Evolutionary conservation across 192 early-diverging fungal genomes (phyloP).

Genomic region (Coemansia sp.): DNA sequence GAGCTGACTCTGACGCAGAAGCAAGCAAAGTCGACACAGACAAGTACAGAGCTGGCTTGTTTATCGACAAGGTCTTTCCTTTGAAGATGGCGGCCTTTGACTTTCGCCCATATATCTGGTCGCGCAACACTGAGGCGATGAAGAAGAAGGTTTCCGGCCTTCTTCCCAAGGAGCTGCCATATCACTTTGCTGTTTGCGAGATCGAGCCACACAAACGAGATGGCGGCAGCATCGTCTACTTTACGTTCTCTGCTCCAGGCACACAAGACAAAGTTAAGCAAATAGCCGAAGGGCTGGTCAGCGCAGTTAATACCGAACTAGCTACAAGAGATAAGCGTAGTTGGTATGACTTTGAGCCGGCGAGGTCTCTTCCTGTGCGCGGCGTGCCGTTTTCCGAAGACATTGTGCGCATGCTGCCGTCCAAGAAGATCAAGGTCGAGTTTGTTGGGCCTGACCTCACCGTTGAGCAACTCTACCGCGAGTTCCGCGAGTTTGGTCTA

Average conservation of each 20-base stretch:
- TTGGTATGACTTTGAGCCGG: slow-evolving; percentile 67
- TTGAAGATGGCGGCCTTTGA: slow-evolving; percentile 50
- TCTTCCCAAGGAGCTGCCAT: slow-evolving; percentile 37
- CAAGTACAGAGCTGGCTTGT: slow-evolving; percentile 49
- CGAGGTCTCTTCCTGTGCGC: slow-evolving; percentile 67
- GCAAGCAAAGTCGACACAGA: neutral
- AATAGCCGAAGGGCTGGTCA: slow-evolving; percentile 27
- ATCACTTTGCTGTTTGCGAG: slow-evolving; percentile 25
- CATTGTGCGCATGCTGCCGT: slow-evolving; percentile 57
- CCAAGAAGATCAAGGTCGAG: slow-evolving; percentile 64
- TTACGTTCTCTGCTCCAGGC: slow-evolving; percentile 26
- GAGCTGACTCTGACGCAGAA: neutral
- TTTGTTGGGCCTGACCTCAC: slow-evolving; percentile 75
- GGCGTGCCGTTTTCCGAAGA: slow-evolving; percentile 77
- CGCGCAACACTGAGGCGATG: slow-evolving; percentile 36
- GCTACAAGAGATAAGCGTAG: slow-evolving; percentile 59
- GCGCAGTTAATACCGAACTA: slow-evolving; percentile 55
- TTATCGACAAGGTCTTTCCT: slow-evolving; percentile 56
- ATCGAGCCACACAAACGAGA: slow-evolving; percentile 48
- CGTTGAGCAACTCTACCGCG: slow-evolving; percentile 68
- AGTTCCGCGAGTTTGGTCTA: slow-evolving; percentile 77
- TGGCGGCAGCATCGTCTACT: slow-evolving; percentile 51
- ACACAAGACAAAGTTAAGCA: slow-evolving; percentile 15
- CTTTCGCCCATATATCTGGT: slow-evolving; percentile 47
- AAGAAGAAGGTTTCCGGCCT: slow-evolving; percentile 23